Evolutionary conservation across 805 yeast genomes (phyloP).

Genomic region (Kodamaea laetipori): DNA sequence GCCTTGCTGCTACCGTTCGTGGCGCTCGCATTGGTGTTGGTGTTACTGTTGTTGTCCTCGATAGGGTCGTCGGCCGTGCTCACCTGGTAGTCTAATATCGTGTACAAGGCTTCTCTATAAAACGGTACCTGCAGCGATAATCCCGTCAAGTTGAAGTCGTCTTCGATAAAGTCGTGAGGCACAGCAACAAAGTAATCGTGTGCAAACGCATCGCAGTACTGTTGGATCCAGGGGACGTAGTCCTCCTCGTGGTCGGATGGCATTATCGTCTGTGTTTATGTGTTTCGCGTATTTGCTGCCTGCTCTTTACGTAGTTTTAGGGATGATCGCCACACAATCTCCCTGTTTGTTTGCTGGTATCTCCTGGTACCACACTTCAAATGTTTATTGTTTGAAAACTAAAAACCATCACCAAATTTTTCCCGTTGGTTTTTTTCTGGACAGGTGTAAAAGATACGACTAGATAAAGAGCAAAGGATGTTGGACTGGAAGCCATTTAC

Average conservation of each 20-base stretch:
- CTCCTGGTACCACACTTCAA: too few species aligned
- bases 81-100: slow-evolving; percentile 81
- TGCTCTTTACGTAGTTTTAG: not conserved
- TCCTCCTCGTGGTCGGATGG: slow-evolving; percentile 52
- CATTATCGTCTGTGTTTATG: slow-evolving; percentile 20
- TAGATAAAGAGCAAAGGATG: slow-evolving; percentile 12
- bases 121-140: slow-evolving; percentile 82
- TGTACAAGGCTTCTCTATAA: slow-evolving; percentile 87
- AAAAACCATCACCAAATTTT: slow-evolving; percentile 10
- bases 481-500: slow-evolving; percentile 39
- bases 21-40: slow-evolving; percentile 6
- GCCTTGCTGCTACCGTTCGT: slow-evolving; percentile 22
- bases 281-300: not conserved
- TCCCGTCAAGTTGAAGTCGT: slow-evolving; percentile 94
- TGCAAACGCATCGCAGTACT: slow-evolving; percentile 75
- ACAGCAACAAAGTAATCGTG: slow-evolving; percentile 93
- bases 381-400: not conserved
- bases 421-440: slow-evolving; percentile 5
- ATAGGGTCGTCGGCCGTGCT: slow-evolving; percentile 43
- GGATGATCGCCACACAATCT: too few species aligned
- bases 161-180: slow-evolving; percentile 89
- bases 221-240: slow-evolving; percentile 78
- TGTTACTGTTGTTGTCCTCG: slow-evolving; percentile 16
- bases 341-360: too few species aligned
- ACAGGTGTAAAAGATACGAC: not conserved